These are phyloP conservation scores for Penicillium glabrum DNA, from an alignment of 2,329 filamentous ascomycete species.

Conservation along the genomic window DNA sequence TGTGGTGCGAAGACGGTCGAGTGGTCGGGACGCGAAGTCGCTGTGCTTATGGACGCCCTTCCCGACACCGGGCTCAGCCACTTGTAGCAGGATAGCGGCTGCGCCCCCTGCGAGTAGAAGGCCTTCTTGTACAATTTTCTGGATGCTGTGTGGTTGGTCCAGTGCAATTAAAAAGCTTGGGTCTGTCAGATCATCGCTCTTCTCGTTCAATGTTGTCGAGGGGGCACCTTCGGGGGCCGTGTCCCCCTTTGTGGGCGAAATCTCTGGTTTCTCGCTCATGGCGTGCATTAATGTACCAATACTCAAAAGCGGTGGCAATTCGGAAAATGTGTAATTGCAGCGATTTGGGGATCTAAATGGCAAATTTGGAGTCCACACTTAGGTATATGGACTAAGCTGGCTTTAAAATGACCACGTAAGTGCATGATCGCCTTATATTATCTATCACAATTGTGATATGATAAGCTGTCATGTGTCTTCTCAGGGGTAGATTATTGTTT, in stretches of 20 bases:
- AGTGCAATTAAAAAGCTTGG: constrained; percentile 8
- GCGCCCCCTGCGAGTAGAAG: constrained; percentile 39
- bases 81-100: constrained; percentile 41
- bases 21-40: constrained; percentile 39
- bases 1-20: constrained; percentile 39
- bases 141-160: constrained; percentile 29
- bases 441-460: too few species aligned
- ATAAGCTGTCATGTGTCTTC: too few species aligned
- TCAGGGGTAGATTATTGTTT: not conserved
- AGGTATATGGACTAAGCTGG: not conserved
- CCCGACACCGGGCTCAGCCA: constrained; percentile 42
- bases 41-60: constrained; percentile 40
- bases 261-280: not conserved
- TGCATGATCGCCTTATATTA: too few species aligned
- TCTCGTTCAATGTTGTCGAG: not conserved
- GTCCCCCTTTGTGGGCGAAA: not conserved
- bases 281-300: not conserved
- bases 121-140: constrained; percentile 35
- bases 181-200: constrained; percentile 1
- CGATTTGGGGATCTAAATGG: not conserved
- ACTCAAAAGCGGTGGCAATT: not conserved
- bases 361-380: not conserved
- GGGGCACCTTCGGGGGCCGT: not conserved
- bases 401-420: not conserved
- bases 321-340: not conserved